Evolutionary conservation across 441 rosid species (phyloP), one percentile per base, ranked within the genome.

Genomic region (Eutrema salsugineum): DNA sequence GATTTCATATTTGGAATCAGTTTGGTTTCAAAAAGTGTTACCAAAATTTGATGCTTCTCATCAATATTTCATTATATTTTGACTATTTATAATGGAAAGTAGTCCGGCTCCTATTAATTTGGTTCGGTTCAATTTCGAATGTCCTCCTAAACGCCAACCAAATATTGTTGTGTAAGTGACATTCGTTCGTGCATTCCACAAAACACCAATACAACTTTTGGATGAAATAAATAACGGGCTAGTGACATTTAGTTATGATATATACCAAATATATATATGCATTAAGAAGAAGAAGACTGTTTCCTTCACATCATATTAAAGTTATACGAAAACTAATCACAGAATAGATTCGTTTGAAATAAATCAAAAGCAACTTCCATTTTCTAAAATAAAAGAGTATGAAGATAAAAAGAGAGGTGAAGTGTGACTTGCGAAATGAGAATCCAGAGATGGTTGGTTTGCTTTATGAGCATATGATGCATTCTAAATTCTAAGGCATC

Each of bases 121-220:
- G 27, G 24, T 20, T 60, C 36, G 65, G 33, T 60, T 60, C 9
- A 24, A 50, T 14, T 8, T 10, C 30, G 54, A 11, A 63, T 22
- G 40, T 46, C 38, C 8, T 35, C 38, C 10, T n/a, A 46, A 47
- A 59, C 58, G 40, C 70, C 64, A 63, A 46, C 48, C 43, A 17
- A 64, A 36, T 19, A 39, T 2, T 35, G 50, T 64, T 6, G 39
- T 11, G 30, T n/a, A 66, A 32, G n/a, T 22, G 50, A 56, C 28
- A 8, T 50, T 75, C 7, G 79, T 63, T 68, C 79, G 75, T 75
- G 79, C 79, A 38, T 47, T 32, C 70, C 79, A 75, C 61, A 32
- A 68, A 32, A 36, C 48, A 15, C 30, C 20, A 44, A 61, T 32
- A 42, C 56, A 57, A 10, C 19, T 5, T 56, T 19, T 38, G 4